phyloP scores from a whole-genome alignment of 257 asterid genomes.

The Nicotiana sylvestris region DNA sequence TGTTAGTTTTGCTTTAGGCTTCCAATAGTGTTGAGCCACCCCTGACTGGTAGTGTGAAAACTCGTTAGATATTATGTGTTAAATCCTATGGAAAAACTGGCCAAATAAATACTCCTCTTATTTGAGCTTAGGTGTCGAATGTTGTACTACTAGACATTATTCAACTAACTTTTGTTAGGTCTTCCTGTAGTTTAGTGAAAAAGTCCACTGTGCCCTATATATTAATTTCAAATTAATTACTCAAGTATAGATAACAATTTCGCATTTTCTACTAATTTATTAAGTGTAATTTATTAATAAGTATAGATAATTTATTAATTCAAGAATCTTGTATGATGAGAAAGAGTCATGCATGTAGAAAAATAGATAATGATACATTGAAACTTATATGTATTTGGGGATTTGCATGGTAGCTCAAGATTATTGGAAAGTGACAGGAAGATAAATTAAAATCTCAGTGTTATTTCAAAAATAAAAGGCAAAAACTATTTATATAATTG shows the following conservation, averaged over 20 bases:
- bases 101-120: neutral
- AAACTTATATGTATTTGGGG: neutral
- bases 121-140: neutral
- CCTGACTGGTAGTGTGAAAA: no score
- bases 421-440: neutral
- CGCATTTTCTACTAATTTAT: neutral
- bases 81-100: no score
- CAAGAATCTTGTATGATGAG: constrained; percentile 14
- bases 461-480: neutral
- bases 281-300: no score
- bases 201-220: neutral
- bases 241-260: neutral
- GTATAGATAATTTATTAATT: no score
- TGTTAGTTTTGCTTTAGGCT: no score
- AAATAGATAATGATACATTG: neutral
- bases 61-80: no score
- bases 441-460: neutral
- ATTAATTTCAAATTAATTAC: neutral
- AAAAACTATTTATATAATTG: neutral
- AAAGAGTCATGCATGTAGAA: constrained; percentile 6
- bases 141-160: neutral
- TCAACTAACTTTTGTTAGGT: neutral
- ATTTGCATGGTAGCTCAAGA: constrained; percentile 1
- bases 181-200: neutral
- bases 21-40: no score